These are phyloP conservation scores for Fusarium papillatum DNA, from an alignment of 2,329 filamentous ascomycete genomes.

Conservation along the genomic window DNA sequence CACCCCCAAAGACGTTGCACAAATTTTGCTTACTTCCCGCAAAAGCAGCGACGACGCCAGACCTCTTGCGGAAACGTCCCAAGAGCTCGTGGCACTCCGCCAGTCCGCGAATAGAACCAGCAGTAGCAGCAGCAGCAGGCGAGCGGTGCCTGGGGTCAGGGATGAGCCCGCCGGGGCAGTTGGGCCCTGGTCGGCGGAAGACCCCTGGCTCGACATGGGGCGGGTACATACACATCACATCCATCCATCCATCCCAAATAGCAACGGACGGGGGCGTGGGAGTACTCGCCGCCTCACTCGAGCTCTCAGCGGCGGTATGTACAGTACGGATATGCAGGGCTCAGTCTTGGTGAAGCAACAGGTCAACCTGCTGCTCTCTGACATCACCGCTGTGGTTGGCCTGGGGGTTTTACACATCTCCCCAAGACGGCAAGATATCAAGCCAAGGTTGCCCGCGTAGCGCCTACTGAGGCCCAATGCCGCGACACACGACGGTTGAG, in stretches of 20 bases:
- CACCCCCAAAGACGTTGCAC: not conserved
- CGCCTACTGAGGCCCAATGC: constrained; percentile 14
- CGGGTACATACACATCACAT: not conserved
- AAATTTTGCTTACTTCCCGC: constrained; percentile 1
- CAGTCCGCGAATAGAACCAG: constrained; percentile 22
- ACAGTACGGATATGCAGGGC: constrained; percentile 5
- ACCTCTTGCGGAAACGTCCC: constrained; percentile 3
- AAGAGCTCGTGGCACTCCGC: constrained; percentile 10
- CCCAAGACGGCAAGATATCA: not conserved
- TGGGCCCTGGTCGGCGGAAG: constrained; percentile 25
- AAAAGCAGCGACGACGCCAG: constrained; percentile 9
- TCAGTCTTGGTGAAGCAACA: constrained; percentile 14
- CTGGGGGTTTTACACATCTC: not conserved
- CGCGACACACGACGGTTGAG: not conserved
- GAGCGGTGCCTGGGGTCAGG: constrained; percentile 24
- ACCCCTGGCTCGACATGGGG: constrained; percentile 39
- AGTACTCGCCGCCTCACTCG: constrained; percentile 30
- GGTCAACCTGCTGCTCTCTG: constrained; percentile 31
- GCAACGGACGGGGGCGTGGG: constrained; percentile 17
- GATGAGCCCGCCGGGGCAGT: constrained; percentile 27
- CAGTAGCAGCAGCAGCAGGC: constrained; percentile 13
- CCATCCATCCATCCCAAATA: not conserved
- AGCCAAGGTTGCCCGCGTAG: not conserved
- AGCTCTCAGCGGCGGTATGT: constrained; percentile 8
- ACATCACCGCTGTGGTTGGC: constrained; percentile 37